Base-by-base conservation (phyloP, 163 green algal species). In the Chlamydomonas reinhardtii region DNA sequence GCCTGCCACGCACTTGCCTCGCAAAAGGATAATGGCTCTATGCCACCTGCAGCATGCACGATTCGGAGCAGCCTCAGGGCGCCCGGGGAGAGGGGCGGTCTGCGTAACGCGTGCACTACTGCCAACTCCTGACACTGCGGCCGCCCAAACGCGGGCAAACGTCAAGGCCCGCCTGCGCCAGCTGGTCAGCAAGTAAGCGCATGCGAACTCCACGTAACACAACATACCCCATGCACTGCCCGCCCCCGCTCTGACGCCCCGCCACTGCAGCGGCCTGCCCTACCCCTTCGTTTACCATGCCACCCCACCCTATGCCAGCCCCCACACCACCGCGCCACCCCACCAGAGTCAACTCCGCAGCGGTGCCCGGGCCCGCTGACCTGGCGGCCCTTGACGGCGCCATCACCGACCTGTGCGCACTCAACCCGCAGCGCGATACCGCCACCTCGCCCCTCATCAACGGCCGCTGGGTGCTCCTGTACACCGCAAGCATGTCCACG, bases 381-480 rank as follows among this genome's bases (percentile, higher is more conserved):
- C 68, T 85, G 31, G 68, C 78, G 0, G 52, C 78, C 2, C 52
- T 85, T 32, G 68, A 76, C 52, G 31, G 11, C 22, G 24, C 68
- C 19, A 68, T 85, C 15, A 27, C 15, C 24, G 22, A 71, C 48
- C 68, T 85, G 39, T 31, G 16, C 52, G 31, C 32, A 9, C 68
- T 78, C 31, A 85, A 56, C 27, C 78, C 78, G 32, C 27, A 20
- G 4, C 52, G 48, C 19, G 35, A 79, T 56, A 39, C 70, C 0
- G 80, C 80, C 56, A 86, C 80, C 3, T 68, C 35, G 2, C 29
- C 25, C 29, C 56, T 68, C 56, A 86, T 86, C 24, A 86, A 86
- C 72, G 80, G 80, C 6, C 48, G 78, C 4, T 86, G 80, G 80
- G 80, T 86, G 2, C 70, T 86, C 32, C 59, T 86, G 15, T 86